Conservation (phyloP, 768 basidiomycete genomes). For the Candolleomyces eurysporus region DNA sequence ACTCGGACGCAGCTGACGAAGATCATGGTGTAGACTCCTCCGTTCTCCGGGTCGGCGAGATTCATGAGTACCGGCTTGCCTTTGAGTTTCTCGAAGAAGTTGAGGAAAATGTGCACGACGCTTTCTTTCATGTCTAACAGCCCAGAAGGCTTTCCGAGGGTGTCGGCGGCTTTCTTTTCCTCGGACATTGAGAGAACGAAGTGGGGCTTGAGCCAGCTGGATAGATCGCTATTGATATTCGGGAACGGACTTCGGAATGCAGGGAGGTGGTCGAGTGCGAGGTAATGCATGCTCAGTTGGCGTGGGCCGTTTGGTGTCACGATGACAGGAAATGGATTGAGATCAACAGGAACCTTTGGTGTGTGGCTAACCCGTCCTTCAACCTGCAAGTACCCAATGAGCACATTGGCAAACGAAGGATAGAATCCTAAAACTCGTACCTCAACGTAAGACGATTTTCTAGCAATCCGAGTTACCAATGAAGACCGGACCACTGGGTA, state of each 20-base stretch:
- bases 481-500: background rate
- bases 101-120: background rate
- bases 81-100: background rate
- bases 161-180: background rate
- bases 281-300: conserved; percentile 31
- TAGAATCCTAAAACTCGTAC: conserved; percentile 24
- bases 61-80: conserved; percentile 16
- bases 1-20: conserved; percentile 44
- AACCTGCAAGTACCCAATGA: conserved; percentile 18
- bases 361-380: conserved; percentile 19
- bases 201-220: background rate
- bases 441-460: conserved; percentile 52
- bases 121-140: background rate
- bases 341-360: conserved; percentile 12
- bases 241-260: background rate
- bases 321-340: conserved; percentile 29
- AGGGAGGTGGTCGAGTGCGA: conserved; percentile 23
- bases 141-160: background rate
- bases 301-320: conserved; percentile 4
- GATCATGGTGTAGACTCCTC: conserved; percentile 34
- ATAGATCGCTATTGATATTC: background rate
- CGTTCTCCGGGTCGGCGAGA: conserved; percentile 18
- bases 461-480: conserved; percentile 39
- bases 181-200: background rate
- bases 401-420: conserved; percentile 16